A percentile compares a stretch with the other conserved stretches of the same genome.
These are phyloP conservation scores for Dunaliella sp. DNA, from an alignment of 139 green algal genomes.

Conservation along the genomic window DNA sequence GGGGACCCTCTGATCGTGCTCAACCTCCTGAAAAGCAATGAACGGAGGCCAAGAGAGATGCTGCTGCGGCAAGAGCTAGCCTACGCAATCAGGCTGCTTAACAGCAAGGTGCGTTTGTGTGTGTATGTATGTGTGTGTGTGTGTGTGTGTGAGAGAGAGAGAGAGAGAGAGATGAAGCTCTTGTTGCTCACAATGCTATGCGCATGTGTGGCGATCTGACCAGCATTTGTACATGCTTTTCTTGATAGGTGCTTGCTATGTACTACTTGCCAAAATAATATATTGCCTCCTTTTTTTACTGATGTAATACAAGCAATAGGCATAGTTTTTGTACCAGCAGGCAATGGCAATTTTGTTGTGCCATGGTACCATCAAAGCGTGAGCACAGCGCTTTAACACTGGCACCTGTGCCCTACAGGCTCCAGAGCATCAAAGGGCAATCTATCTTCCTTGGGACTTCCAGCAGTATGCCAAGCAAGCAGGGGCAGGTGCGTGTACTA, in stretches of 20 bases:
- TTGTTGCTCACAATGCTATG: no score
- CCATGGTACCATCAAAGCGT: no score
- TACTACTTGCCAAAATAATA: no score
- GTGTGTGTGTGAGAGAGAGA: no score
- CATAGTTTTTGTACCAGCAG: no score
- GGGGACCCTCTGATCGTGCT: slow-evolving; percentile 80
- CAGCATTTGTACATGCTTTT: not conserved
- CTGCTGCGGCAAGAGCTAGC: slow-evolving; percentile 81
- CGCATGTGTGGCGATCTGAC: no score
- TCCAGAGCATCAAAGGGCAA: slow-evolving; percentile 26
- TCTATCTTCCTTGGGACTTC: slow-evolving; percentile 81
- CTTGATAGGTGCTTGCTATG: no score
- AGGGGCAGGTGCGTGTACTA: slow-evolving; percentile 37
- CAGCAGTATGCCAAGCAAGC: slow-evolving; percentile 65
- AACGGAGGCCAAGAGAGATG: slow-evolving; percentile 76
- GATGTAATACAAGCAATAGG: no score
- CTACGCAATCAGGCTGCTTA: slow-evolving; percentile 75
- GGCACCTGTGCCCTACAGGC: slow-evolving; percentile 31
- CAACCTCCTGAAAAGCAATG: slow-evolving; percentile 82
- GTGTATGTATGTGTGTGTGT: not conserved
- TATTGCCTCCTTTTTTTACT: no score
- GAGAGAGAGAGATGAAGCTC: no score
- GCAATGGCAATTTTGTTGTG: no score
- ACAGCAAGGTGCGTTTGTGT: slow-evolving; percentile 41
- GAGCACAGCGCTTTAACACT: no score